Percentiles rank a stretch among this genome's conserved stretches.
Evolutionary conservation across 495 filamentous ascomycete species (phyloP).

Genomic region (Penicillium coprophilum): DNA sequence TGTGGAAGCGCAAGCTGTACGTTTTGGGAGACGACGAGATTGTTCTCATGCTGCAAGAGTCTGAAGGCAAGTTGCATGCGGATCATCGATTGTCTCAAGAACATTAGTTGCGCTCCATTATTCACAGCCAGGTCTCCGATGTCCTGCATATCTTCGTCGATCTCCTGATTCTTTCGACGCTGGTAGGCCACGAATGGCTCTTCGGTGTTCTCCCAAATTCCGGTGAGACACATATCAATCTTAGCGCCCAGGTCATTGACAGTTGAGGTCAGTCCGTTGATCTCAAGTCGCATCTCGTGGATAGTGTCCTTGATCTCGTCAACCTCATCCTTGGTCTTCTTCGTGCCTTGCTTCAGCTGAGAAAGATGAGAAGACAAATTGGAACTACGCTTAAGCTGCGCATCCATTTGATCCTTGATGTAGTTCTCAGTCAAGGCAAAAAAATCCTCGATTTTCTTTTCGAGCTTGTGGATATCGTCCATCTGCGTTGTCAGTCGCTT

Average conservation of each 20-base stretch:
- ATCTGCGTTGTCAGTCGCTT: not conserved
- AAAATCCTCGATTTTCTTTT: not conserved
- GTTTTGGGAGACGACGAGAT: not conserved
- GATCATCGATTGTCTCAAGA: not conserved
- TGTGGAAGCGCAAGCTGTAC: not conserved
- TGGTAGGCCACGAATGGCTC: slow-evolving; percentile 10
- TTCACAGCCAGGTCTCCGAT: not conserved
- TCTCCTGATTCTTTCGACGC: slow-evolving; percentile 8
- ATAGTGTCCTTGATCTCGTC: not conserved
- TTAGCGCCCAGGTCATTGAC: not conserved
- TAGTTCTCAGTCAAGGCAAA: not conserved
- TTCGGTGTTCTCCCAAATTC: not conserved
- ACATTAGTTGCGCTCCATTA: no score
- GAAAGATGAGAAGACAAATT: not conserved
- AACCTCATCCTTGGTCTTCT: not conserved
- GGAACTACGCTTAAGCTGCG: not conserved
- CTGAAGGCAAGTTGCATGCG: not conserved
- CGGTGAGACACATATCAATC: not conserved
- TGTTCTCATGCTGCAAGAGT: not conserved
- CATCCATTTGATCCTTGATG: not conserved
- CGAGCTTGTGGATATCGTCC: not conserved
- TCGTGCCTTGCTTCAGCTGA: not conserved
- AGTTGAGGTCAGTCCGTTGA: not conserved
- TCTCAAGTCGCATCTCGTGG: slow-evolving; percentile 4
- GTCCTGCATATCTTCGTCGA: not conserved